These are phyloP conservation scores for Sicyos baderoa DNA, from an alignment of 306 rosid genomes.

Conservation along the genomic window DNA sequence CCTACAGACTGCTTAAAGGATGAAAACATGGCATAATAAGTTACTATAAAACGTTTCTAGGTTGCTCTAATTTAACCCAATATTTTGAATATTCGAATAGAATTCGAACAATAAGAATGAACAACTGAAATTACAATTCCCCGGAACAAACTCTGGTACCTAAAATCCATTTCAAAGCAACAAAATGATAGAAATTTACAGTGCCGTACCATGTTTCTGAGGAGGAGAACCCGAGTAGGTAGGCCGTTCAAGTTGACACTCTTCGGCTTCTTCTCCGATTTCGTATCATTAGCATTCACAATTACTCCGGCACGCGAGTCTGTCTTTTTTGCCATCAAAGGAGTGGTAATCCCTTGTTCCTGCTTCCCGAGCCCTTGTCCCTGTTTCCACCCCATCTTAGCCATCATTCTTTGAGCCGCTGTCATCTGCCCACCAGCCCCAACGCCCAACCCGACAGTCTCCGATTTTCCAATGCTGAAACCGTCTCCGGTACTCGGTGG, in stretches of 20 bases:
- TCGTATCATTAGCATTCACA: conserved; percentile 78
- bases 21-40: neutral
- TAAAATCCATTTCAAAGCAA: neutral
- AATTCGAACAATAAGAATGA: neutral
- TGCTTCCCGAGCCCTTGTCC: conserved; percentile 97
- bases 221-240: conserved; percentile 78
- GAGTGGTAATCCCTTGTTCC: conserved; percentile 96
- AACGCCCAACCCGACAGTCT: conserved; percentile 76
- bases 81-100: neutral
- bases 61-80: neutral
- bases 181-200: neutral
- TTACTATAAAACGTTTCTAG: neutral
- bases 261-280: conserved; percentile 54
- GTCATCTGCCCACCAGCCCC: conserved; percentile 99
- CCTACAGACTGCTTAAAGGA: neutral
- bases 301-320: conserved; percentile 93
- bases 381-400: conserved; percentile 98
- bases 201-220: conserved; percentile 80
- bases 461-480: conserved; percentile 81
- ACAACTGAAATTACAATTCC: neutral
- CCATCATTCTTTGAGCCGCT: conserved; percentile 99
- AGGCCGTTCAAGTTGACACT: conserved; percentile 55
- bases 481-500: conserved; percentile 69
- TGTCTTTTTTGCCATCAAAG: conserved; percentile 93
- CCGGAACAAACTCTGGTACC: neutral